Percentiles rank a stretch among this genome's conserved stretches.
Conservation (phyloP, 2,329 filamentous ascomycete species). For the Apiospora hydei region DNA sequence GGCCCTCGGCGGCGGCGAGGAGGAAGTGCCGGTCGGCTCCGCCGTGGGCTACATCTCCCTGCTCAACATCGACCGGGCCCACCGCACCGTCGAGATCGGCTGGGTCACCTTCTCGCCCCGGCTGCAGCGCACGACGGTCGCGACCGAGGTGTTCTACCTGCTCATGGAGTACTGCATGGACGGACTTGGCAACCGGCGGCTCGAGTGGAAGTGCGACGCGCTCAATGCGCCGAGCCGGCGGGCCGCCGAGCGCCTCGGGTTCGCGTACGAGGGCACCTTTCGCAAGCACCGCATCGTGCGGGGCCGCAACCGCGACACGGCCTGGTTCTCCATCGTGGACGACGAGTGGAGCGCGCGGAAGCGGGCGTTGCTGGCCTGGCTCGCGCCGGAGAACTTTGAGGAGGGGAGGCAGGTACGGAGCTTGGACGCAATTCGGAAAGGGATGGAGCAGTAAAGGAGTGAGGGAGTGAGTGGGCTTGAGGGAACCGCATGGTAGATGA, state of each 20-base stretch:
- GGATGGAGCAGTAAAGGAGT: neutral
- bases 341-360: constrained; percentile 63
- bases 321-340: constrained; percentile 66
- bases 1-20: constrained; percentile 19
- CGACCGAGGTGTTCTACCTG: constrained; percentile 66
- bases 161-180: constrained; percentile 62
- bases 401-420: constrained; percentile 55
- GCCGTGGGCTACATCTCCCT: constrained; percentile 37
- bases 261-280: constrained; percentile 65
- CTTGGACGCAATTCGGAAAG: constrained; percentile 47
- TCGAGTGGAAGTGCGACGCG: constrained; percentile 71
- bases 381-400: constrained; percentile 61
- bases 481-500: neutral
- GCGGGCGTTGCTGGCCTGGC: constrained; percentile 59
- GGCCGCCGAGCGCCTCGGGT: constrained; percentile 65
- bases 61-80: constrained; percentile 54
- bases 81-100: constrained; percentile 65
- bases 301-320: constrained; percentile 63
- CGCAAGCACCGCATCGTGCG: constrained; percentile 68
- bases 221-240: constrained; percentile 61
- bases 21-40: constrained; percentile 24
- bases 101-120: constrained; percentile 57
- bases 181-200: constrained; percentile 57
- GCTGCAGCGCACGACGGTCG: constrained; percentile 60
- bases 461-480: neutral